A percentile compares a stretch with the other conserved stretches of the same genome.
Evolutionary conservation across 225 moss, liverwort and hornwort genomes (phyloP).

Genomic region (Physcomitrium patens): DNA sequence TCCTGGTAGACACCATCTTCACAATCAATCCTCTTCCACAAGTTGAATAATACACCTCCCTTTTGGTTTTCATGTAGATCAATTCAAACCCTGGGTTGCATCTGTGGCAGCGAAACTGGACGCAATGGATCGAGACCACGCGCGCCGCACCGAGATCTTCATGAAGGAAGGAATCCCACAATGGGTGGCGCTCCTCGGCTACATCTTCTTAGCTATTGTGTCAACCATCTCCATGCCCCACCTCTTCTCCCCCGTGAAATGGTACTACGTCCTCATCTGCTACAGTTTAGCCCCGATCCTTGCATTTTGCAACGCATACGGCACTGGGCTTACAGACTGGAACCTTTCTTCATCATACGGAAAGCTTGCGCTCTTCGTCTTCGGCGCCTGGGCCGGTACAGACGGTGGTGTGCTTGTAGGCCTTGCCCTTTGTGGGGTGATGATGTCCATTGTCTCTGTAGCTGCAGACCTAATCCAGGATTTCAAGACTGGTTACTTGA

Average conservation of each 20-base stretch:
- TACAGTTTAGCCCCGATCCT: constrained; percentile 82
- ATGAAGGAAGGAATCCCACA: constrained; percentile 74
- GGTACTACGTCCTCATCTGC: constrained; percentile 87
- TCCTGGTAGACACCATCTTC: constrained; percentile 23
- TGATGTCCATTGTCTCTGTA: constrained; percentile 81
- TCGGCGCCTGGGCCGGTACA: constrained; percentile 82
- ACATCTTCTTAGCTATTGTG: constrained; percentile 61
- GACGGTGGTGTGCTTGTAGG: constrained; percentile 80
- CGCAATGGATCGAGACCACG: constrained; percentile 46
- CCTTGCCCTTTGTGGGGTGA: constrained; percentile 77
- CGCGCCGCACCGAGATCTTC: constrained; percentile 66
- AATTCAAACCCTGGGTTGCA: neutral
- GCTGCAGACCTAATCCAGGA: constrained; percentile 93
- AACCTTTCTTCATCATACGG: constrained; percentile 83
- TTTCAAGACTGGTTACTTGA: constrained; percentile 86
- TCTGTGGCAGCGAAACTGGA: constrained; percentile 40
- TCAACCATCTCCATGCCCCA: constrained; percentile 59
- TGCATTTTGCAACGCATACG: constrained; percentile 92
- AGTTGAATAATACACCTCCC: no score
- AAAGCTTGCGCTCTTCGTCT: constrained; percentile 89
- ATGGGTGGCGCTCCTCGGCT: constrained; percentile 68
- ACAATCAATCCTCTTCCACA: no score
- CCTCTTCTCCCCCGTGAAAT: constrained; percentile 73
- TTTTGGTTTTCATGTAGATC: no score
- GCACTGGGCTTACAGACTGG: constrained; percentile 88